Percentiles rank a stretch among this genome's conserved stretches.
Conservation (phyloP, 805 yeast genomes). For the Wickerhamiella brachini region DNA sequence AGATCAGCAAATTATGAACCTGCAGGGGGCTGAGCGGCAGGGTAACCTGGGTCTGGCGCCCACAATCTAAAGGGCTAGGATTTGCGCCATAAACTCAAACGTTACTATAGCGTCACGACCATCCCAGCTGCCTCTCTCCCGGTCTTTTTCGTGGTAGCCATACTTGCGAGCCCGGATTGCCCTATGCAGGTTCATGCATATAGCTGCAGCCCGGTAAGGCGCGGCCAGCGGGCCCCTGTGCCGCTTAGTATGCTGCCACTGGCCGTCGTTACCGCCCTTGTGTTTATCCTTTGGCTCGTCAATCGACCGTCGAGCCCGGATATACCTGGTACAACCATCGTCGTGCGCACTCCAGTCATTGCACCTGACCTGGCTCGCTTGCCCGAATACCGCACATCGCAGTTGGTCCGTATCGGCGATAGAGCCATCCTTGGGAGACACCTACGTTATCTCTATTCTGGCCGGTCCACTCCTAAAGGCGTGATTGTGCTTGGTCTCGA, state of each 20-base stretch:
- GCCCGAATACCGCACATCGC: constrained; percentile 19
- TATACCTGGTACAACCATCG: neutral
- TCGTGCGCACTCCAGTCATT: constrained; percentile 11
- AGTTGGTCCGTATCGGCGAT: constrained; percentile 16
- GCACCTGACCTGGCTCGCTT: constrained; percentile 17
- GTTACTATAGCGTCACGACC: neutral
- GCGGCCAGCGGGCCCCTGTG: neutral
- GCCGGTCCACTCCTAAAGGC: constrained; percentile 22
- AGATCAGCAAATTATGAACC: neutral
- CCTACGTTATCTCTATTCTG: constrained; percentile 7
- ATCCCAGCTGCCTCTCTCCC: neutral
- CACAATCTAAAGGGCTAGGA: neutral
- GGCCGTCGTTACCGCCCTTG: neutral
- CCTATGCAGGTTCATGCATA: neutral
- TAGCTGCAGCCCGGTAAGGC: neutral
- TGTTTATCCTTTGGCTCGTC: neutral
- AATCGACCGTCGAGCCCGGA: neutral
- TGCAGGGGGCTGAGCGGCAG: neutral
- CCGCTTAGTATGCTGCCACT: neutral
- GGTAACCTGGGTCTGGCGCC: neutral
- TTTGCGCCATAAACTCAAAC: neutral
- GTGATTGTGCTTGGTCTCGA: constrained; percentile 71
- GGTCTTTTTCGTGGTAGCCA: neutral
- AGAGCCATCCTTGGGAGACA: constrained; percentile 15
- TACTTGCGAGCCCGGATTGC: neutral